Evolutionary conservation across 2,329 filamentous ascomycete genomes (phyloP), one percentile per base, ranked within the genome.

Genomic region (Apiospora arundinis): DNA sequence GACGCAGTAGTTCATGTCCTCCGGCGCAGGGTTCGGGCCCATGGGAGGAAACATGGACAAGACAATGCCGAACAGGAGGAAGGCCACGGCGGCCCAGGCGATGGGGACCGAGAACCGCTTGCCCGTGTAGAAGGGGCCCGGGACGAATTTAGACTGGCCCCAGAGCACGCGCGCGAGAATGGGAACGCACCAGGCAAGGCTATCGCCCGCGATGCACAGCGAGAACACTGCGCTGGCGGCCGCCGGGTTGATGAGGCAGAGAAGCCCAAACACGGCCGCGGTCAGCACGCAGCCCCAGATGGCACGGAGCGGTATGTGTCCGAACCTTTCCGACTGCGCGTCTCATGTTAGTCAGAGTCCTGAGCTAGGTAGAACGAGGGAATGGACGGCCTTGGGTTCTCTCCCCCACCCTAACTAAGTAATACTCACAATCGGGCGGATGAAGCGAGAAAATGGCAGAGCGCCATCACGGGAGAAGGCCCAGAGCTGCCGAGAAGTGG

Each of bases 121-220:
- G 44, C 67, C 67, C 3, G 67, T 68, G 45, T 68, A 68, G 32
- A 68, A 49, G 46, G 67, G 67, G 5, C 67, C 67, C 25, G 67
- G 67, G 18, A 7, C 7, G 46, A 68, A 68, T 28, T 16, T 40
- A 9, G 67, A 3, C 46, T 21, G 67, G 44, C 67, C 67, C 67
- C 67, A 68, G 18, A 49, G 8, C 25, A 40, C 67, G 18, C 67
- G 45, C 11, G 67, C 67, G 23, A 68, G n/a, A 45, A 68, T 68
- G 8, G 67, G 67, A 4, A 68, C 2, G 28, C 44, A 40, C 67
- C 67, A 68, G 14, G 67, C 67, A 12, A 68, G 46, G 67, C 37
- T n/a, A 46, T n/a, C 42, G 28, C 67, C 67, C 25, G 46, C 67
- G 25, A 68, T 18, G 23, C 44, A 45, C 7, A 68, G 25, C 18